Percentiles rank a stretch among this genome's conserved stretches.
Evolutionary conservation across 305 asterid genomes (phyloP).

Genomic region (Solanum chacoense): DNA sequence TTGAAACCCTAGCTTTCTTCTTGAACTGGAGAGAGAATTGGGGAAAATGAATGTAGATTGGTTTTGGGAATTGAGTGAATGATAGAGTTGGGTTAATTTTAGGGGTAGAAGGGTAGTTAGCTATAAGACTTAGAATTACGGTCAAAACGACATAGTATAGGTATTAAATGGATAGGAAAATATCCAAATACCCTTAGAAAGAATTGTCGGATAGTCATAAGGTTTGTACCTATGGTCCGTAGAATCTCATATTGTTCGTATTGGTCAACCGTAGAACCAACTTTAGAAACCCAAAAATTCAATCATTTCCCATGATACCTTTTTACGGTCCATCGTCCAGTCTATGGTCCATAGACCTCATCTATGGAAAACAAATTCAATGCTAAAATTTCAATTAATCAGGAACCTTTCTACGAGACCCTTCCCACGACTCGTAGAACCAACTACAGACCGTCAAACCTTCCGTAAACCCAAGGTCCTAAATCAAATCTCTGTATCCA

Average conservation of each 20-base stretch:
- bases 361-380: not conserved
- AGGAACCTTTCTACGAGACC: not conserved
- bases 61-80: not conserved
- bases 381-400: too few relatives aligned
- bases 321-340: not conserved
- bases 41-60: not conserved
- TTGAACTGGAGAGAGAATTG: not conserved
- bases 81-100: not conserved
- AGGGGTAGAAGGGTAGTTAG: not conserved
- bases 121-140: not conserved
- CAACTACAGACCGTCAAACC: not conserved
- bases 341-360: not conserved
- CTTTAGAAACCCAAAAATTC: not conserved
- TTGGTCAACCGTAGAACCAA: not conserved
- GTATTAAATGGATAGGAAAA: not conserved
- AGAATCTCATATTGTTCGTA: not conserved
- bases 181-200: not conserved
- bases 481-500: not conserved
- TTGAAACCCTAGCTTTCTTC: not conserved
- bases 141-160: not conserved
- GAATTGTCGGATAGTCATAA: not conserved
- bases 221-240: not conserved
- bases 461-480: not conserved
- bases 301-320: not conserved
- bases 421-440: not conserved